Evolutionary conservation across 1,284 basidiomycete genomes (phyloP), one percentile per base, ranked within the genome.

Genomic region (Fomitopsis betulina): DNA sequence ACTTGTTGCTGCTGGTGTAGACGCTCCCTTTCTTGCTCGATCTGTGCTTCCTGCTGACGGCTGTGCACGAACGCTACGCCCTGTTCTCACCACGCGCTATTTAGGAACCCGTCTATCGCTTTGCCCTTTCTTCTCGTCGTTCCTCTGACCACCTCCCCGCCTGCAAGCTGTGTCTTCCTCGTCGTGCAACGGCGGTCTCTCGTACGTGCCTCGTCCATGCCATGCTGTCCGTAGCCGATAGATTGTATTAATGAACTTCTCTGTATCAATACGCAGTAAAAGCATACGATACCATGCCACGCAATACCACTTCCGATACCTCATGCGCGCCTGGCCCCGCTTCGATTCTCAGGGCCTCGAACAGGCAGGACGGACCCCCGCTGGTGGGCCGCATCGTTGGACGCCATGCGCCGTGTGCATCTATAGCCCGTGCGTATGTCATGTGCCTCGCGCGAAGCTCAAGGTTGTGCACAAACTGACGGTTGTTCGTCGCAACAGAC

Each of bases 1-100:
- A 72, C 60, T 58, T 71, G 59, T 79, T 91, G 68, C 74, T 91
- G 49, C 79, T 91, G 50, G 89, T 91, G 21, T 90, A 75, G 69
- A 59, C 30, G 40, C 1, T 35, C 33, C 6, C 27, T 23, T 39
- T 53, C 50, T 47, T 45, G 15, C 37, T 47, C 23, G 23, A 21
- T 54, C 19, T 15, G 35, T 50, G 45, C 19, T 50, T 35, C 32
- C 32, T 49, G 47, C 47, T 50, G 30, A 12, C 35, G 19, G 37
- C 37, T 27, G 23, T 42, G n/a, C 37, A 53, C 52, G 52, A 35
- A 42, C 27, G 39, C 52, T 27, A 42, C 37, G 52, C 15, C 39
- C 39, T 42, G 40, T 53, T 35, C 33, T 38, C 37, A 35, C 50
- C 50, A 38, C 45, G 45, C 45, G 17, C 49, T 38, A 45, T 30